Percentiles rank a stretch among this genome's conserved stretches.
phyloP scores from a whole-genome alignment of 2,329 filamentous ascomycete species.

The Neoascochyta sp. region DNA sequence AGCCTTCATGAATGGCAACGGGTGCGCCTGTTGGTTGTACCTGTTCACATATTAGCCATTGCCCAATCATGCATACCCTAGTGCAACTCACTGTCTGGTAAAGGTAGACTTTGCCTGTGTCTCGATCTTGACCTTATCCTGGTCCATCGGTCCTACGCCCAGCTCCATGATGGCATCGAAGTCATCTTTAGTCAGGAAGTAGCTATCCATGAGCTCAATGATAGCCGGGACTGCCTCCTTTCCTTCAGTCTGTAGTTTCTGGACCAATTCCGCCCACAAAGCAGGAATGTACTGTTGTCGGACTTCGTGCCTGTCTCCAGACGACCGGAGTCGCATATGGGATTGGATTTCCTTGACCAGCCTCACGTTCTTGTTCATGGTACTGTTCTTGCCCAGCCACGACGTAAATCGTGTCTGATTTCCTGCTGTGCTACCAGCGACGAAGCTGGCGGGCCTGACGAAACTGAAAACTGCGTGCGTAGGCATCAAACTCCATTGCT shows the following conservation, averaged over 20 bases:
- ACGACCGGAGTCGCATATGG: conserved; percentile 89
- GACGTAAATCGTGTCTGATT: conserved; percentile 72
- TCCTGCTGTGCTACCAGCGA: conserved; percentile 68
- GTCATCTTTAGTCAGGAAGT: conserved; percentile 91
- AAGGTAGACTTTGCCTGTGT: conserved; percentile 84
- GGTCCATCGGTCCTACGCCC: conserved; percentile 78
- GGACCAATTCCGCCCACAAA: conserved; percentile 77
- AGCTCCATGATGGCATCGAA: conserved; percentile 91
- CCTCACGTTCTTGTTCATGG: conserved; percentile 66
- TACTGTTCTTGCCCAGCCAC: conserved; percentile 96
- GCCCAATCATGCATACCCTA: not conserved
- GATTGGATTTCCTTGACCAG: conserved; percentile 91
- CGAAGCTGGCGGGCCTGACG: conserved; percentile 82
- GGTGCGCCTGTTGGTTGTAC: conserved; percentile 83
- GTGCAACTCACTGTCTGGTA: conserved; percentile 69
- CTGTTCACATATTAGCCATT: conserved; percentile 44
- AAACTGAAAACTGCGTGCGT: conserved; percentile 94
- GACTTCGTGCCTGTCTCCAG: conserved; percentile 88
- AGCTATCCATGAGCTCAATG: conserved; percentile 95
- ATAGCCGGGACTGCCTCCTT: conserved; percentile 77
- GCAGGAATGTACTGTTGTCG: conserved; percentile 90
- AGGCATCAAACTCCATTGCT: conserved; percentile 98
- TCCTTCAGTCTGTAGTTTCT: conserved; percentile 70
- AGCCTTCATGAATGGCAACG: conserved; percentile 94
- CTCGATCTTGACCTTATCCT: conserved; percentile 73